Percentiles rank a stretch among this genome's conserved stretches.
Conservation (phyloP, 148 eudicot genomes). For the Suaeda aralocaspica region DNA sequence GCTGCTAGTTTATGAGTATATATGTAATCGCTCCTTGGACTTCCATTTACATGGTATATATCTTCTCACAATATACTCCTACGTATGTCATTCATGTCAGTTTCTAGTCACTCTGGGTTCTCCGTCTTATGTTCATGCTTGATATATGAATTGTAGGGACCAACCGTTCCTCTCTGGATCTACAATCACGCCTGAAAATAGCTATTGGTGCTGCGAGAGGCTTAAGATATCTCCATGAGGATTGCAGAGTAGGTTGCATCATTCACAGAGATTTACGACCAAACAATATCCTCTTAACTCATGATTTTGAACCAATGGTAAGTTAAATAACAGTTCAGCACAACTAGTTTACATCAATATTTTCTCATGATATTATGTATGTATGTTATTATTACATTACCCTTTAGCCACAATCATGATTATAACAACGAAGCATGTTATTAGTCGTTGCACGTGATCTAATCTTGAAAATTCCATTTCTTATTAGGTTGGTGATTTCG, state of each 20-base stretch:
- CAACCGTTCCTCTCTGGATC: slow-evolving; percentile 43
- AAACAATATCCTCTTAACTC: slow-evolving; percentile 79
- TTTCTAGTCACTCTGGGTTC: neutral
- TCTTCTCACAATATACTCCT: neutral
- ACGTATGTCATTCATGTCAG: too few relatives aligned
- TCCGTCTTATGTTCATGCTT: slow-evolving; percentile 3
- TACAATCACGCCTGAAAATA: slow-evolving; percentile 60
- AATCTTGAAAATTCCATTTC: neutral
- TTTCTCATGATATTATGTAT: neutral
- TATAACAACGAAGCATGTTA: neutral
- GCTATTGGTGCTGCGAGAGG: slow-evolving; percentile 91
- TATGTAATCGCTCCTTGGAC: slow-evolving; percentile 83
- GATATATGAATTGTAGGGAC: slow-evolving; percentile 39
- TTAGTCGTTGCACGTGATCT: neutral
- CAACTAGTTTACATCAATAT: neutral
- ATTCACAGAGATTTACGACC: slow-evolving; percentile 81
- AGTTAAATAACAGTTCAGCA: neutral
- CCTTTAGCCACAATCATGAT: neutral
- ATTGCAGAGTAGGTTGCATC: slow-evolving; percentile 90
- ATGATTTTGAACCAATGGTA: slow-evolving; percentile 92
- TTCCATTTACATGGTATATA: slow-evolving; percentile 69
- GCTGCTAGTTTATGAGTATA: slow-evolving; percentile 69
- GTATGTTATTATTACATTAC: neutral
- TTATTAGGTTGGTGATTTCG: slow-evolving; percentile 80
- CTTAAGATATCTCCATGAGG: slow-evolving; percentile 88